A percentile compares a stretch with the other conserved stretches of the same genome.
Conservation (phyloP, 345 rosid species). For the Carallia pectinifolia region DNA sequence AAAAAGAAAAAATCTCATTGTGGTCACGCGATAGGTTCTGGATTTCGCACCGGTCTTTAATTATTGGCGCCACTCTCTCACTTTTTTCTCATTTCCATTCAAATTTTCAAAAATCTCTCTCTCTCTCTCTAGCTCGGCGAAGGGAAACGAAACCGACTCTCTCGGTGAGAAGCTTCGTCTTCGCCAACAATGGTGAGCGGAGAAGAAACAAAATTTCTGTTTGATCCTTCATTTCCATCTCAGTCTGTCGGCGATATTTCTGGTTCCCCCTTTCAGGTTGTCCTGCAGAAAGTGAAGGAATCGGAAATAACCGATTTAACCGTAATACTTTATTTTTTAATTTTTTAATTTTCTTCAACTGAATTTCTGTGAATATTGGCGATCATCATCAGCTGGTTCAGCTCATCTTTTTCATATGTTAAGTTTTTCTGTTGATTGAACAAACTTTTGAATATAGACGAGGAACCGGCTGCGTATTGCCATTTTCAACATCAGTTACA, state of each 20-base stretch:
- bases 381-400: neutral
- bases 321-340: neutral
- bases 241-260: neutral
- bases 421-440: neutral
- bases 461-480: constrained; percentile 93
- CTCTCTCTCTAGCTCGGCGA: neutral
- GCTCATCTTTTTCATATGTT: too few species aligned
- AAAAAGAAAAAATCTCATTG: too few species aligned
- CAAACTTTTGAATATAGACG: constrained; percentile 41
- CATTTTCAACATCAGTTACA: constrained; percentile 92
- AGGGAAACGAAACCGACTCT: neutral
- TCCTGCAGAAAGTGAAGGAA: constrained; percentile 81
- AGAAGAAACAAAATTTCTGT: constrained; percentile 6
- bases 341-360: neutral
- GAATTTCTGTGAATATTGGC: neutral
- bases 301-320: constrained; percentile 68
- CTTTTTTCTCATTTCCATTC: constrained; percentile 11
- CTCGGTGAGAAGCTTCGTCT: neutral
- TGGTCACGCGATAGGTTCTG: neutral
- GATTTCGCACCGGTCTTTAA: constrained; percentile 11
- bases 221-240: constrained; percentile 11
- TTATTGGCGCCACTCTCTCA: constrained; percentile 30
- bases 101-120: constrained; percentile 28
- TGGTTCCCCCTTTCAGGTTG: constrained; percentile 46
- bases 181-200: constrained; percentile 51